Conservation (phyloP, 139 green algal species). For the Chlorella ohadii region DNA sequence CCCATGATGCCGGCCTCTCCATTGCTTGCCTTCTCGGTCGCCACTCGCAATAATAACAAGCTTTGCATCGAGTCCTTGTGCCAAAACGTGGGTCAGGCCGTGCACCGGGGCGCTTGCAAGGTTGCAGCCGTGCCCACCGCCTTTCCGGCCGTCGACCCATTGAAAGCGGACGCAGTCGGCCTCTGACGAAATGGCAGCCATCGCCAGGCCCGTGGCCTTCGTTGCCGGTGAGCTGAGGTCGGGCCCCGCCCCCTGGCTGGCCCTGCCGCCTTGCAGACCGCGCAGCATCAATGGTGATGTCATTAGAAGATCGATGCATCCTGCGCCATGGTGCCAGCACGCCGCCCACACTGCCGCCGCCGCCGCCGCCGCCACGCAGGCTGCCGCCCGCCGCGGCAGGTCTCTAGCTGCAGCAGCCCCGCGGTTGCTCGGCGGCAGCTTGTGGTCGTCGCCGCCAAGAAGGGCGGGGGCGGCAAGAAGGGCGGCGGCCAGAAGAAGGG, state of each 20-base stretch:
- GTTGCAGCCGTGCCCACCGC: not conserved
- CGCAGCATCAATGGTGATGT: not conserved
- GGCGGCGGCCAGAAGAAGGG: constrained; percentile 26
- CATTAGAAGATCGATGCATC: not conserved
- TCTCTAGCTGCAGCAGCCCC: not conserved
- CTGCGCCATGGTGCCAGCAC: not conserved
- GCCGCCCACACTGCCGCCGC: not conserved
- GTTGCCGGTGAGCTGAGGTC: not conserved
- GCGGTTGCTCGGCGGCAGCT: not conserved
- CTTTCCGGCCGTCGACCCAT: not conserved
- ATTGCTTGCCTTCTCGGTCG: not conserved
- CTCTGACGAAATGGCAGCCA: not conserved
- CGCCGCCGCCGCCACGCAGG: not conserved
- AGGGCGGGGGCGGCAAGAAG: constrained; percentile 3
- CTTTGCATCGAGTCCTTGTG: not conserved
- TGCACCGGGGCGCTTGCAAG: not conserved
- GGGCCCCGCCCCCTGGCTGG: not conserved
- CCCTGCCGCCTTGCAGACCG: not conserved
- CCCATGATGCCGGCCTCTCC: too few species aligned
- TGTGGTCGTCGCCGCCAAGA: constrained; percentile 15
- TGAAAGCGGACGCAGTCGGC: not conserved
- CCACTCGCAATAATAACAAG: too few species aligned
- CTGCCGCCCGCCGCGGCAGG: not conserved
- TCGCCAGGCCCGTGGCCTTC: not conserved
- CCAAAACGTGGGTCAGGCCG: not conserved